A percentile compares a stretch with the other conserved stretches of the same genome.
These are phyloP conservation scores for Cryoendolithus antarcticus DNA, from an alignment of 2,329 filamentous ascomycete species.

Conservation along the genomic window DNA sequence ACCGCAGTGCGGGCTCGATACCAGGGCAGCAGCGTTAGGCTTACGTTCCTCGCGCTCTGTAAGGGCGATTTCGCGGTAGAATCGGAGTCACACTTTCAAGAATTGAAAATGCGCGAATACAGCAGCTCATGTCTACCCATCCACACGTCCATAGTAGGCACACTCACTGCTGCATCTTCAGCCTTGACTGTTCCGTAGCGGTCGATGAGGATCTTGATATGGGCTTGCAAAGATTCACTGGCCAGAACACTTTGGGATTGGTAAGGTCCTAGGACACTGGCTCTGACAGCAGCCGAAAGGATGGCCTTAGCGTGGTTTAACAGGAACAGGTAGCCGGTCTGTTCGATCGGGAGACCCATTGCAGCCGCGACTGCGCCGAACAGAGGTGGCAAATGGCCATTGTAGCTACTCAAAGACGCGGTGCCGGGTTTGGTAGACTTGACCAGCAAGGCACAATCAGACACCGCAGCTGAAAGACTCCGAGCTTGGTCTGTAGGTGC, in stretches of 20 bases:
- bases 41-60: too few relatives aligned
- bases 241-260: conserved; percentile 65
- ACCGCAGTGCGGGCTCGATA: too few relatives aligned
- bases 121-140: conserved; percentile 69
- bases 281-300: conserved; percentile 63
- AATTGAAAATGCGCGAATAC: conserved; percentile 81
- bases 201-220: conserved; percentile 47
- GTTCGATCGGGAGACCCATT: conserved; percentile 47
- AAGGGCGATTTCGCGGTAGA: too few relatives aligned
- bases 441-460: conserved; percentile 11
- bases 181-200: conserved; percentile 27
- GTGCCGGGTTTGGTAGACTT: conserved; percentile 9
- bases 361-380: conserved; percentile 54
- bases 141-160: conserved; percentile 73
- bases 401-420: conserved; percentile 11
- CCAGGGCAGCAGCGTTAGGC: too few relatives aligned
- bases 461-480: conserved; percentile 5
- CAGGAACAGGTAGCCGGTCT: conserved; percentile 64
- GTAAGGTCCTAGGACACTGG: conserved; percentile 68
- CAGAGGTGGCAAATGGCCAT: conserved; percentile 57
- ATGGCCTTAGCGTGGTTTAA: conserved; percentile 66
- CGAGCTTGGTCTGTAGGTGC: conserved; percentile 1
- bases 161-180: conserved; percentile 59
- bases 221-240: conserved; percentile 42
- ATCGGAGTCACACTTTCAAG: conserved; percentile 30